phyloP scores from a whole-genome alignment of 2,329 filamentous ascomycete genomes.

The Verticillium nonalfalfae region DNA sequence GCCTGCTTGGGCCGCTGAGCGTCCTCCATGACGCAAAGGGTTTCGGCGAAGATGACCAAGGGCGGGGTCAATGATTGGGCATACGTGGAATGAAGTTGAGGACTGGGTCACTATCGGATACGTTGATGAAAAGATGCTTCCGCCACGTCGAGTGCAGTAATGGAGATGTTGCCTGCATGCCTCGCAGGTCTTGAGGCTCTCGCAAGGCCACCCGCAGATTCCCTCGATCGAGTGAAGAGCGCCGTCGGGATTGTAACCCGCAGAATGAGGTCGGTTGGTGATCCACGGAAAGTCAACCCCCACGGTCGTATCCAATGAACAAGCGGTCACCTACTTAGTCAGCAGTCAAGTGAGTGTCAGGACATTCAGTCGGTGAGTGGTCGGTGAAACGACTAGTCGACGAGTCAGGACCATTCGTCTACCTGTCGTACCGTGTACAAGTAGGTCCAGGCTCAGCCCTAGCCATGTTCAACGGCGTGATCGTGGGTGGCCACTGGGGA shows the following conservation, averaged over 20 bases:
- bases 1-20: conserved; percentile 28
- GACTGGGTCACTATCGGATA: background rate
- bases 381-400: background rate
- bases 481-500: background rate
- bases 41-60: background rate
- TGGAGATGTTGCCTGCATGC: background rate
- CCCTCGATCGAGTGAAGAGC: background rate
- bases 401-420: no score
- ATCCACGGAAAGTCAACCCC: background rate
- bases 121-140: background rate
- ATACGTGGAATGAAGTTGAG: background rate
- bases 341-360: background rate
- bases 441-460: background rate
- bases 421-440: no score
- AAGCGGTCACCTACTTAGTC: background rate
- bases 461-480: background rate
- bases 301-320: background rate
- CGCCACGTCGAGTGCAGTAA: background rate
- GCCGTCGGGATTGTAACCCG: background rate
- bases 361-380: background rate
- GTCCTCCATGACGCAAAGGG: conserved; percentile 4
- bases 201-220: background rate
- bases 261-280: background rate
- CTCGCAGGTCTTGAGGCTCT: background rate
- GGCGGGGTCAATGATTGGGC: background rate